Base-by-base conservation (phyloP, 257 asterid species). In the Misopates orontium region DNA sequence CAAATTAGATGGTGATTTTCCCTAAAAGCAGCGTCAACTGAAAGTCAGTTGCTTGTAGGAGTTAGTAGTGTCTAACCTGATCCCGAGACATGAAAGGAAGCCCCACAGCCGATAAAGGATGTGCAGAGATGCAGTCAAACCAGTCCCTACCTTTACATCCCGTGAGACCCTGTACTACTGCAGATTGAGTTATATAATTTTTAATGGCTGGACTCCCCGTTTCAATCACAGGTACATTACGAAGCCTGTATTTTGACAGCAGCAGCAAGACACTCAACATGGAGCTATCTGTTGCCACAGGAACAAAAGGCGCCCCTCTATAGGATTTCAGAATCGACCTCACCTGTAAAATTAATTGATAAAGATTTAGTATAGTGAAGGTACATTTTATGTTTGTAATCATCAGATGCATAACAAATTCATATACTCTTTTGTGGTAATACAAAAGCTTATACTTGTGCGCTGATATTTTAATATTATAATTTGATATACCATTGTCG, bases 111-210 rank as follows among this genome's bases (percentile, higher is more conserved):
- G 89, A 63, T 36, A 93, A 24, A 7, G 95, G 83, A 62, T 78
- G 72, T 23, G 76, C 67, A 6, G 89, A 71, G 52, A 83, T 83
- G 78, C 80, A 78, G 64, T 83, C 84, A 60, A 80, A 83, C 89
- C 89, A 83, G 71, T 83, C 89, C 74, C 86, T 78, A 15, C 89
- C 89, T 58, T 62, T 71, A 77, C 89, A 83, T 45, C 77, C 73
- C 67, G 68, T 77, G 39, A 83, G 84, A 67, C 89, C 89, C 13
- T 81, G 95, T 20, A 93, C 54, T 2, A 93, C 85, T 0, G 99
- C 96, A 13, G 99, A 93, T 60, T 93, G 99, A 45, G 99, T 93
- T 65, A 93, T 87, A 82, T 78, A 93, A 83, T 93, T 93, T 60
- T 63, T 83, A 0, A 93, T 78, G 8, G 65, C 6, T 1, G 97